Evolutionary conservation across 768 basidiomycete genomes (phyloP), one percentile per base, ranked within the genome.

Genomic region (Auriscalpium orientale): DNA sequence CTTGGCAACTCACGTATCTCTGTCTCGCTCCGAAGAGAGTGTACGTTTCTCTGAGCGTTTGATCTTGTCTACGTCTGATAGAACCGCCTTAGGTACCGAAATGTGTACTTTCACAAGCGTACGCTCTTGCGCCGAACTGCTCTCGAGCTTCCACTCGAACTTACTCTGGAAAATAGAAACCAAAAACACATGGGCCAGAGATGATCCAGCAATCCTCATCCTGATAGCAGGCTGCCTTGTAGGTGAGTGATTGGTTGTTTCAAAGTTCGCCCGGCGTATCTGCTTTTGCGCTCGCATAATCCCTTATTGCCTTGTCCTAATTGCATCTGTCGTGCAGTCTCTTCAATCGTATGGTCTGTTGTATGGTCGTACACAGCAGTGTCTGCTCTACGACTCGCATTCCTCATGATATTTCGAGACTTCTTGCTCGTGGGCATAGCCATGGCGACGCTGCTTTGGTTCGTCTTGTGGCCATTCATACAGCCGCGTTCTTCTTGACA

Each of bases 21-120:
- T 95, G 93, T 67, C 80, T 98, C 54, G 85, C 93, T 4, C 95
- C 95, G 0, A 80, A 87, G 66, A 80, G 92, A 81, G 95, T 98
- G 87, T 97, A 34, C 38, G 35, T 20, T 13, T n/a, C 10, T 21
- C 35, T 33, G 18, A 49, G 64, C 71, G 75, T 71, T 52, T 60
- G 60, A 62, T 56, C 62, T 57, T 56, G 49, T 10, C 37, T 20
- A 22, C 33, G 18, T 22, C 16, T 36, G 38, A 18, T 6, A 54
- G 60, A 66, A 62, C 49, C 20, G 51, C 44, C 10, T 9, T 64
- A 92, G 90, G 16, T 94, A 97, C 71, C 86, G 93, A 50, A 95
- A 98, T 71, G 95, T 97, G 8, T 98, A 98, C 69, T 97, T 95
- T 67, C 95, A 97, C 73, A 95, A 95, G 72, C 91, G 95, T 95